Base-by-base conservation (phyloP, 257 asterid genomes). In the Pogostemon cablin region DNA sequence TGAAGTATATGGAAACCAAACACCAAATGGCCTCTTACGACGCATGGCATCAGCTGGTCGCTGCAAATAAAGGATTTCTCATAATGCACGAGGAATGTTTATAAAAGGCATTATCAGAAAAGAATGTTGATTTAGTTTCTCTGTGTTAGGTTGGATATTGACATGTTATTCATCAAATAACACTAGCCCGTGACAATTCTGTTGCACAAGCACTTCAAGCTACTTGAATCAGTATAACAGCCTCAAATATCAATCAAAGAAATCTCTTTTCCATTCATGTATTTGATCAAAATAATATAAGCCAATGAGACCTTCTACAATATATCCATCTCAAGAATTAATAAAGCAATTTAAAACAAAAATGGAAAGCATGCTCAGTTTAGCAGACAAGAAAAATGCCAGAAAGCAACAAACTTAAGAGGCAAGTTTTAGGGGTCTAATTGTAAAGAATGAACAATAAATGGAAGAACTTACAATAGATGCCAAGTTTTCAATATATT, bases 1-100 rank as follows among this genome's bases (percentile, higher is more conserved):
- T 4, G 82, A 73, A 46, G 97, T 87, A 69, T 91, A 93, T 20
- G 98, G 98, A 73, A 93, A 91, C 97, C 98, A 93, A 76, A 86
- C 89, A 57, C 96, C 87, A 62, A 73, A 80, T 68, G 89, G 81
- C 83, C 70, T 86, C 82, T 93, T 93, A 47, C 97, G 96, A 43
- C 85, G 95, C 69, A 90, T 78, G 39, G 87, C 68, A 68, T 87
- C 96, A 40, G 83, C 81, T 56, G 97, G 96, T 74, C 90, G 83
- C 96, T 92, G 95, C 85, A 80, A 58, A 80, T 69, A 74, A 60
- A 39, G 1, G 48, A 8, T 6, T 6, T 10, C 48, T 43, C 48
- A 6, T 43, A 8, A 25, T 25, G 32, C 32, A 25, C 1, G 32
- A 25, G 32, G 32, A 25, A 25, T 25, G 32, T 25, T 25, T 25